phyloP scores from a whole-genome alignment of 2,329 filamentous ascomycete genomes.

The Mycogone perniciosa region DNA sequence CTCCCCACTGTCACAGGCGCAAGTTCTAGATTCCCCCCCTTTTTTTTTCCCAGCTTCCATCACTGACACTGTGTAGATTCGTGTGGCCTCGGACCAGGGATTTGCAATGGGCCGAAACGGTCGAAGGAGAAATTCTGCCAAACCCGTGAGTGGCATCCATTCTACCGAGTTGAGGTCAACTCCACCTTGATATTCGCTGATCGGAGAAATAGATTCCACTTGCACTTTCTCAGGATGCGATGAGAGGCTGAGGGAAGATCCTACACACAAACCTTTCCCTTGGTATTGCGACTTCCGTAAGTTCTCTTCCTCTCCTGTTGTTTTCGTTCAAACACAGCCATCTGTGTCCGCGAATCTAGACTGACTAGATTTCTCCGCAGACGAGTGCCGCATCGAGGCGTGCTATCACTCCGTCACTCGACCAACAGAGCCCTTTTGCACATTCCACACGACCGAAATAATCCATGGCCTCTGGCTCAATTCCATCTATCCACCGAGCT shows the following conservation, averaged over 20 bases:
- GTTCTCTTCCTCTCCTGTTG: too few species aligned
- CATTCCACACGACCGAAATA: neutral
- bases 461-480: neutral
- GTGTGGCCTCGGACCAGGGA: neutral
- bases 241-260: too few species aligned
- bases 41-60: neutral
- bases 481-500: too few species aligned
- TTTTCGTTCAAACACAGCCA: too few species aligned
- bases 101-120: neutral
- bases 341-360: too few species aligned
- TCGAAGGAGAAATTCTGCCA: neutral
- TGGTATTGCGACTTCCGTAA: too few species aligned
- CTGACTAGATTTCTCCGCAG: neutral
- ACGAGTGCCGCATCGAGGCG: neutral
- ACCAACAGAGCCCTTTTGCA: neutral
- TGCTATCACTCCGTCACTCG: neutral
- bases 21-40: neutral
- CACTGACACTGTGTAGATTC: neutral
- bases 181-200: too few species aligned
- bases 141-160: neutral
- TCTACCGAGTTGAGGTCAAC: neutral
- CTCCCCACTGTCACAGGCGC: too few species aligned
- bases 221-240: too few species aligned
- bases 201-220: too few species aligned
- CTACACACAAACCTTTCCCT: too few species aligned